Evolutionary conservation across 352 stramenopile genomes (phyloP), one percentile per base, ranked within the genome.

Genomic region (Phytophthora idaei): DNA sequence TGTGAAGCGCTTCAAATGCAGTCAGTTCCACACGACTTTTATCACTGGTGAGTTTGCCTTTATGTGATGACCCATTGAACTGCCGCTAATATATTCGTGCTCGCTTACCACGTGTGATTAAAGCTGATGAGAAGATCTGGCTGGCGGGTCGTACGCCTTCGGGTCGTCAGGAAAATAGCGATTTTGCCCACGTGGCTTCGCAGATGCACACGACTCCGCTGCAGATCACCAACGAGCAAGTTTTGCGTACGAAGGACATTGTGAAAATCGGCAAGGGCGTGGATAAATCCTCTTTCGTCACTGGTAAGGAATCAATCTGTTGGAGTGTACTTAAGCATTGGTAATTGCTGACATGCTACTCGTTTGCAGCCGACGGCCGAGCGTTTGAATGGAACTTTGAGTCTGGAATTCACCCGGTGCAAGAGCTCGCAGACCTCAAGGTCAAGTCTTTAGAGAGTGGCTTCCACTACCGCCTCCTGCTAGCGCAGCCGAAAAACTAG

Each of bases 11-110:
- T 63, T 90, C 29, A 65, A 89, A 70, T 90, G 85, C 66, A 95
- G 86, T 50, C 86, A 94, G 51, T 95, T 95, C 64, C 88, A 95
- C 71, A 91, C 88, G 54, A 80, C 81, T 29, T 90, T 93, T 45
- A 77, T 93, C 64, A 94, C 88, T 41, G 81, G 83, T 94, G 52
- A 56, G 76, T 62, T 60, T 58, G 34, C 11, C 4, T 61, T 17
- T 31, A n/a, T 56, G 21, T 17, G 25, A 50, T 60, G 1, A 37
- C 11, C 3, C 11, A 3, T 27, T 41, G 41, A 8, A 3, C 50
- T 55, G 64, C 8, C 34, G 21, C 21, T 78, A 36, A 70, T 21
- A 28, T 34, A 17, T n/a, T 15, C 36, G 14, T 62, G 12, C 4
- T 59, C 49, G 31, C 12, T 61, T 56, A n/a, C 17, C 34, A 53